Evolutionary conservation across 2,329 filamentous ascomycete genomes (phyloP).

Genomic region (Akanthomyces lecanii): DNA sequence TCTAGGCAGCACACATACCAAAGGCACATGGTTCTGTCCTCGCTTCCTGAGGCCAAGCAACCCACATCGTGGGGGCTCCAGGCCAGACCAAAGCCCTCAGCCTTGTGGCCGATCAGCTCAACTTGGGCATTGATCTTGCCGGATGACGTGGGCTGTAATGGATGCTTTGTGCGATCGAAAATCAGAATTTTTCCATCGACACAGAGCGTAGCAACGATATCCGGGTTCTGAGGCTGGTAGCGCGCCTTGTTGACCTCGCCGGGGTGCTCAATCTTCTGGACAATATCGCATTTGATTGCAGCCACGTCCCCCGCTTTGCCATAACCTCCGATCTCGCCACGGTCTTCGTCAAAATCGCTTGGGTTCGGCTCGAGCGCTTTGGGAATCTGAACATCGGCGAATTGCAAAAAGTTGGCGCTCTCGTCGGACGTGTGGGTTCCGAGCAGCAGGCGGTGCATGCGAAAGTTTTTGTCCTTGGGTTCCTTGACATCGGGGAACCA

Average conservation of each 20-base stretch:
- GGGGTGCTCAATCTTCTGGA: slow-evolving; percentile 94
- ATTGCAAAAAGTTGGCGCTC: slow-evolving; percentile 86
- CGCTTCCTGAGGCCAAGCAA: slow-evolving; percentile 81
- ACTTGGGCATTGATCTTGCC: slow-evolving; percentile 76
- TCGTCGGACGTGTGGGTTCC: slow-evolving; percentile 91
- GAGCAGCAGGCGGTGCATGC: slow-evolving; percentile 81
- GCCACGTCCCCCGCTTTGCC: slow-evolving; percentile 68
- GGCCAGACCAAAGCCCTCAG: slow-evolving; percentile 86
- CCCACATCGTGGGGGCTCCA: slow-evolving; percentile 87
- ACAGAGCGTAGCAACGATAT: slow-evolving; percentile 91
- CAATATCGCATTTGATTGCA: slow-evolving; percentile 81
- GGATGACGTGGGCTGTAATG: slow-evolving; percentile 59
- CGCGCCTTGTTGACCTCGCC: slow-evolving; percentile 98
- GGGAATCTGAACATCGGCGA: slow-evolving; percentile 89
- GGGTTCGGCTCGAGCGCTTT: slow-evolving; percentile 70
- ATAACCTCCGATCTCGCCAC: slow-evolving; percentile 90
- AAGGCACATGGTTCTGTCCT: slow-evolving; percentile 85
- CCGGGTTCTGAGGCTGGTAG: slow-evolving; percentile 95
- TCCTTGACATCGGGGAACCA: slow-evolving; percentile 96
- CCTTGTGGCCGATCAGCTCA: slow-evolving; percentile 76
- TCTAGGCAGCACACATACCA: slow-evolving; percentile 56
- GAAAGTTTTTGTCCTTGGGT: slow-evolving; percentile 80
- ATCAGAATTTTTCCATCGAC: slow-evolving; percentile 84
- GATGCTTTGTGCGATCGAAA: slow-evolving; percentile 95
- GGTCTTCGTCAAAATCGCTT: slow-evolving; percentile 84